phyloP scores from a whole-genome alignment of 2,329 filamentous ascomycete genomes.

The Colletotrichum endophyticum region DNA sequence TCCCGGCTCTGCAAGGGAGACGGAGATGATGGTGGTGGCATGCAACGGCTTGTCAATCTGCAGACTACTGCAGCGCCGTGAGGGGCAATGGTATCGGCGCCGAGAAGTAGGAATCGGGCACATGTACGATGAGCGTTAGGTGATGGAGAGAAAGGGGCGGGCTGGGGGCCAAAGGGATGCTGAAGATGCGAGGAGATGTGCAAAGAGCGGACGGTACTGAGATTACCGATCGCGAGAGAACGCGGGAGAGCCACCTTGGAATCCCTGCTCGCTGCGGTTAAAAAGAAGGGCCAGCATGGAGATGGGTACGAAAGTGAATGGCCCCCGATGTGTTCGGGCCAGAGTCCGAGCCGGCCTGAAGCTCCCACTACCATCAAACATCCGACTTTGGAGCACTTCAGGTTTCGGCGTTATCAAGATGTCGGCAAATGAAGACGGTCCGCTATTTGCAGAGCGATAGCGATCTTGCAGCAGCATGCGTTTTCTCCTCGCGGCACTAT shows the following conservation, averaged over 20 bases:
- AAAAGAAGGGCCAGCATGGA: neutral
- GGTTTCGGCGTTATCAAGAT: neutral
- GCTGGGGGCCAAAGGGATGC: neutral
- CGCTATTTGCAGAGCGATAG: neutral
- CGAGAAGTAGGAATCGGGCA: neutral
- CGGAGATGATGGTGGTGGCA: neutral
- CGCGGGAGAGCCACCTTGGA: neutral
- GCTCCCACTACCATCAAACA: neutral
- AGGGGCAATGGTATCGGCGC: neutral
- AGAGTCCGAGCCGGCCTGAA: neutral
- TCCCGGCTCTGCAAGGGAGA: neutral
- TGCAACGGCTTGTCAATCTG: slow-evolving; percentile 1
- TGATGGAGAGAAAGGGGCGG: neutral
- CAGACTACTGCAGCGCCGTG: neutral
- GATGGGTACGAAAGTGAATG: neutral
- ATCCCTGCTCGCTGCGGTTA: neutral
- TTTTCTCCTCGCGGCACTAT: neutral
- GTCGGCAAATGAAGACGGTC: neutral
- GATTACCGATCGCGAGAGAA: neutral
- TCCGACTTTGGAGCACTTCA: neutral
- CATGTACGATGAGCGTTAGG: neutral
- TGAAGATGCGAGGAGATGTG: neutral
- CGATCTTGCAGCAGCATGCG: neutral
- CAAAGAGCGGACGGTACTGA: neutral
- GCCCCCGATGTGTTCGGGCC: neutral